Base-by-base conservation (phyloP, 805 yeast genomes). In the Wickerhamomyces xylosicus region DNA sequence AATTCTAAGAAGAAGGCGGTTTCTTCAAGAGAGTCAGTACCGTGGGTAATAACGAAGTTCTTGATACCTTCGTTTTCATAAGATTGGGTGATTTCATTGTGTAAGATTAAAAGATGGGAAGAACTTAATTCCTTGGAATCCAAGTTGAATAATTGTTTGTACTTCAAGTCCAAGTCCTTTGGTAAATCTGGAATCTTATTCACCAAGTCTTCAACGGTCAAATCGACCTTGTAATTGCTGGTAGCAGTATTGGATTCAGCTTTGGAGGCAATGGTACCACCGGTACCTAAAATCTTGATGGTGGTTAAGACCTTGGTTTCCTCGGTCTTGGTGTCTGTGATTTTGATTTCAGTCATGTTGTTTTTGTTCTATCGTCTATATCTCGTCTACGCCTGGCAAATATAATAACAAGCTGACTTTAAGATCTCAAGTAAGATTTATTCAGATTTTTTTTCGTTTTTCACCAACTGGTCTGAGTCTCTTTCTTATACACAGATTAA, bases 1-100 rank as follows among this genome's bases (percentile, higher is more conserved):
- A 70, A 58, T 46, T 77, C 80, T 32, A 78, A 58, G 53, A 78
- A 78, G 50, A 78, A 77, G 0, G 82, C 74, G 13, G 85, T 77
- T 52, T 78, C 85, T 38, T 79, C 78, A 56, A 77, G 62, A 1
- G 84, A 74, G 49, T 78, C 85, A 4, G 85, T 78, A 18, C 85
- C 85, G 53, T 78, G 85, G 2, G 84, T 78, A 29, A 78, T 71
- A 27, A 78, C 84, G 21, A 77, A 67, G 21, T 80, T 81, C 49
- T 74, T 81, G 44, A 69, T 72, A 19, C 59, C 57, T 34, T 49
- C 56, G 8, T 59, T 47, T 33, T 58, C 61, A 37, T 76, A 55
- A 20, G 72, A 69, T 32, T 63, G 63, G 19, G 64, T 57, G 16
- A 77, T 63, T 38, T 71, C 71, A 32, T 63, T 54, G 45, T 74